Conservation (phyloP, 257 asterid species). For the Solanum chmielewskii region DNA sequence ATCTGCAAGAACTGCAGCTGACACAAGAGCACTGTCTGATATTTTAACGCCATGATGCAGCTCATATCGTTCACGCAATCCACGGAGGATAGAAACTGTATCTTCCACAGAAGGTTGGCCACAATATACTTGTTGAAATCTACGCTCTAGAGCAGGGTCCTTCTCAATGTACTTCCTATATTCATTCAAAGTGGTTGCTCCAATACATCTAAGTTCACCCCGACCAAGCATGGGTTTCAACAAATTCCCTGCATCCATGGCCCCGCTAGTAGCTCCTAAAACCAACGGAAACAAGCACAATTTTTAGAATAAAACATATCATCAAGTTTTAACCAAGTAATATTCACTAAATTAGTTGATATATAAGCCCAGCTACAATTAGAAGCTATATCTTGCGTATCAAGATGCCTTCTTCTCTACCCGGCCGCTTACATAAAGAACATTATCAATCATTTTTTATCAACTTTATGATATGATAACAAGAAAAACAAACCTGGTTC, state of each 20-base stretch:
- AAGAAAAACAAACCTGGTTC: background rate
- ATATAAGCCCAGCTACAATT: background rate
- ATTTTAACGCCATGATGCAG: slow-evolving; percentile 90
- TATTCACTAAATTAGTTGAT: background rate
- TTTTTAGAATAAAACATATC: background rate
- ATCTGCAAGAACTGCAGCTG: slow-evolving; percentile 81
- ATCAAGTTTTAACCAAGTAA: background rate
- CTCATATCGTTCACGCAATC: slow-evolving; percentile 89
- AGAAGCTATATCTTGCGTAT: background rate
- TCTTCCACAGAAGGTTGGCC: slow-evolving; percentile 91
- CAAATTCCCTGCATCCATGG: slow-evolving; percentile 91
- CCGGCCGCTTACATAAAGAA: background rate
- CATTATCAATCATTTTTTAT: background rate
- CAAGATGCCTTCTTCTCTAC: background rate
- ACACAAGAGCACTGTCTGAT: slow-evolving; percentile 86
- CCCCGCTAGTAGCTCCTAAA: slow-evolving; percentile 78
- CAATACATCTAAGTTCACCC: slow-evolving; percentile 89
- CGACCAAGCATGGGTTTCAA: slow-evolving; percentile 95
- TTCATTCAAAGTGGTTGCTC: slow-evolving; percentile 87
- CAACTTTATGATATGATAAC: background rate
- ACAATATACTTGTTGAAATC: slow-evolving; percentile 92
- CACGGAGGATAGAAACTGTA: slow-evolving; percentile 85
- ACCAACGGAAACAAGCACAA: background rate
- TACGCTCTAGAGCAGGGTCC: slow-evolving; percentile 91
- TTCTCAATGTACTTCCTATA: slow-evolving; percentile 87